Conservation (phyloP, 805 yeast species). For the Saturnispora dispora region DNA sequence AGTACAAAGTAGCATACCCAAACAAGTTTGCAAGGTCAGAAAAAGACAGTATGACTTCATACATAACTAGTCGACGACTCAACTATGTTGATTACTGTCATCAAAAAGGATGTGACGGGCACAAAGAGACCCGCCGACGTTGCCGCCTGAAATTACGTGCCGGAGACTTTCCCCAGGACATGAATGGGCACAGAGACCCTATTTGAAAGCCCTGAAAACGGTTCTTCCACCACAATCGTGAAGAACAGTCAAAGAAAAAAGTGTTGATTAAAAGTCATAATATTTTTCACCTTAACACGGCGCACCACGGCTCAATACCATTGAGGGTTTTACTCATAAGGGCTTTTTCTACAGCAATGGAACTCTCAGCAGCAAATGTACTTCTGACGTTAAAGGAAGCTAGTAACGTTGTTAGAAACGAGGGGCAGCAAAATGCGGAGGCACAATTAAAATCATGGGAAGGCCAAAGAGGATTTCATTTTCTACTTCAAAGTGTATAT, state of each 20-base stretch:
- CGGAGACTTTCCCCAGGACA: conserved; percentile 26
- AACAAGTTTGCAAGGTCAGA: conserved; percentile 5
- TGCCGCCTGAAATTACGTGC: conserved; percentile 21
- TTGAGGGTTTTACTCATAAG: conserved; percentile 1
- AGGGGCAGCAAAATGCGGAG: conserved; percentile 57
- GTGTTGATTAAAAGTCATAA: conserved; percentile 2
- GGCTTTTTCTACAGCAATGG: neutral
- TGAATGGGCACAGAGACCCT: conserved; percentile 8
- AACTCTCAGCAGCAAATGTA: conserved; percentile 17
- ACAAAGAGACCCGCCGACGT: conserved; percentile 16
- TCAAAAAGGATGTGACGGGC: neutral
- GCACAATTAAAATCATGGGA: conserved; percentile 65
- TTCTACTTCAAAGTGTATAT: conserved; percentile 40
- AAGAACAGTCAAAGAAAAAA: neutral
- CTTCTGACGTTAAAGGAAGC: conserved; percentile 39
- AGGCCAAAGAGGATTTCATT: conserved; percentile 32
- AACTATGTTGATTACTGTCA: neutral
- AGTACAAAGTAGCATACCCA: neutral
- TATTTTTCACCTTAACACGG: neutral
- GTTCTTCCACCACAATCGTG: conserved; percentile 16
- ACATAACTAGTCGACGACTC: neutral
- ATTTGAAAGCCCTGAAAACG: conserved; percentile 20
- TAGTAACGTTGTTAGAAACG: conserved; percentile 40
- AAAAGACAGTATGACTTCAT: neutral
- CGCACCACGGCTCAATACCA: neutral